Base-by-base conservation (phyloP, 495 filamentous ascomycete genomes). In the Neurospora sp. region DNA sequence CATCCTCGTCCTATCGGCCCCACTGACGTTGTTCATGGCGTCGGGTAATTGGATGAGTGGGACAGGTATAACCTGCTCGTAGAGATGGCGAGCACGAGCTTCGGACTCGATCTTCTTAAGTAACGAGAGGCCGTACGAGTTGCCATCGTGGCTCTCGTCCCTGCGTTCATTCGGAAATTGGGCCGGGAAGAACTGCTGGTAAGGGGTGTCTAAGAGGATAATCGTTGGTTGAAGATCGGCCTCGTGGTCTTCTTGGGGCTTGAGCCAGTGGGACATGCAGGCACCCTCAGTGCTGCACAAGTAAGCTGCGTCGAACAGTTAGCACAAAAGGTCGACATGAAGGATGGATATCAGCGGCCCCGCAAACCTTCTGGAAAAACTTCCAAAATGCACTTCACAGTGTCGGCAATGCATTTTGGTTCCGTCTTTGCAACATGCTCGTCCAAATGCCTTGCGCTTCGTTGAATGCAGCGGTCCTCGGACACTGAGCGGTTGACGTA, bases 401-500 rank as follows among this genome's bases (percentile, higher is more conserved):
- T 89, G 49, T 80, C 82, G 44, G 83, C 80, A 70, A 88, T 79
- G n/a, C 77, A 77, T 71, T 60, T 77, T 75, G 75, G 80, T 77
- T 75, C 86, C 74, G 73, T 76, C n/a, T 72, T 72, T 11, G 20
- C 12, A 7, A 69, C 27, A 35, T 70, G 71, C 27, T 66, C n/a
- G 1, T 69, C 73, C 62, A 71, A 18, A 23, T 27, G 69, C 18
- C 31, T 70, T n/a, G 70, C 69, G 74, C 40, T 46, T 40, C 70
- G 70, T 39, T 46, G 49, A 11, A 79, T 72, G 70, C 72, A 70
- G 39, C 90, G 85, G 75, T 93, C 91, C 75, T 89, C 85, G 74
- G 83, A 84, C 71, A 92, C 88, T 71, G 89, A 88, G 79, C 91
- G 90, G 83, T 96, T 92, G 74, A 96, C 92, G 80, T 94, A 96